Percentiles rank a stretch among this genome's conserved stretches.
phyloP scores from a whole-genome alignment of 805 yeast species.

The Candida piceae region DNA sequence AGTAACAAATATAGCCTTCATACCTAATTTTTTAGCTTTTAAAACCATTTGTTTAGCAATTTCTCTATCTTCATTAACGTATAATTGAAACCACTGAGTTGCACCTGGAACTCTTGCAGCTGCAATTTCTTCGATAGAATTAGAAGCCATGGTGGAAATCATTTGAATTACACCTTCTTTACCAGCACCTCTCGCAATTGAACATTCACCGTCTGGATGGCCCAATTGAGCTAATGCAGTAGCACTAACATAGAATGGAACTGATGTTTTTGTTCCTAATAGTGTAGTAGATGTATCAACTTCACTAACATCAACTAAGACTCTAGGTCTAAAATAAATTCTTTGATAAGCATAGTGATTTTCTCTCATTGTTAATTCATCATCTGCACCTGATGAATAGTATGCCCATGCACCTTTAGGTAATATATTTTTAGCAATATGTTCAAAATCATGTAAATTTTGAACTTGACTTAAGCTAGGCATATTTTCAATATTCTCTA shows the following conservation, averaged over 20 bases:
- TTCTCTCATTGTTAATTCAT: constrained; percentile 84
- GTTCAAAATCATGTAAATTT: constrained; percentile 83
- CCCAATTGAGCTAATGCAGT: constrained; percentile 92
- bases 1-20: constrained; percentile 80
- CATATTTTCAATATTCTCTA: constrained; percentile 39
- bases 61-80: constrained; percentile 74
- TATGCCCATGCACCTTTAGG: constrained; percentile 86
- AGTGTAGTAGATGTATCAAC: constrained; percentile 68
- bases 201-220: constrained; percentile 88
- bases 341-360: constrained; percentile 88
- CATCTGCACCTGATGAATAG: constrained; percentile 89
- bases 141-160: constrained; percentile 90
- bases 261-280: constrained; percentile 63
- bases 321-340: constrained; percentile 79
- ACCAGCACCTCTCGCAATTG: constrained; percentile 78
- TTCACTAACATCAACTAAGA: constrained; percentile 73
- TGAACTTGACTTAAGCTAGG: constrained; percentile 70
- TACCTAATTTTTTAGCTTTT: constrained; percentile 68
- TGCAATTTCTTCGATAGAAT: constrained; percentile 80
- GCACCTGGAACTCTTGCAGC: constrained; percentile 64
- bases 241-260: constrained; percentile 87
- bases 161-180: constrained; percentile 71
- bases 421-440: constrained; percentile 74
- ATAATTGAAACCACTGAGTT: constrained; percentile 84
- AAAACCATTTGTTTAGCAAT: constrained; percentile 56